Base-by-base conservation (phyloP, 352 stramenopile species). In the Pythium myriotylum region DNA sequence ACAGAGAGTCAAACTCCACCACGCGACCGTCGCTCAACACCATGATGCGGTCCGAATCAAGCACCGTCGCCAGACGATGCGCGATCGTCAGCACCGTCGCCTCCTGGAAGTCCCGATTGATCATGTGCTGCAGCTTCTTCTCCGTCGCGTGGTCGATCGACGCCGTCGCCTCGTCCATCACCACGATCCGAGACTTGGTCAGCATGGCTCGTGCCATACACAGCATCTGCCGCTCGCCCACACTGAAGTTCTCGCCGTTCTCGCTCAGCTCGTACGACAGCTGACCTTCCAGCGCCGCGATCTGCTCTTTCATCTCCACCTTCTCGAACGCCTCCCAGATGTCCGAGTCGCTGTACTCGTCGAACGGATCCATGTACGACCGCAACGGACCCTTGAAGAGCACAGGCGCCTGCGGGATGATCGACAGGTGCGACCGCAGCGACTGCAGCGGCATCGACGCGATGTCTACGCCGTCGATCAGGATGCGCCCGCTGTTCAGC, bases 131-230 rank as follows among this genome's bases (percentile, higher is more conserved):
- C 45, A 90, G 87, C 20, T 72, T 68, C 26, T 66, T 33, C 73
- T 96, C 87, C 27, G 66, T 81, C 54, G 54, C 54, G 54, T 62
- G 54, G 43, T 62, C 54, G 42, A 62, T 62, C 41, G 54, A 62
- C 54, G 79, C 78, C 13, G 93, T 98, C 4, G 92, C 93, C 73
- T 98, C 95, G 59, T 98, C 95, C 74, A 98, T 92, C 2, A 98
- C 66, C 20, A 98, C 62, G 45, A 98, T 91, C 16, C 54, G 40
- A 17, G 85, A 84, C 37, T 94, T 77, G 16, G 74, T 71, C 6
- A 98, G 64, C 41, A 98, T 68, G 9, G 94, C 92, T 17, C 37
- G 37, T 14, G 37, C 37, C 37, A 43, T n/a, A 14, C 37, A 43
- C 5, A 43, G 37, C 37, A 43, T 43, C 37, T 43, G 37, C 37